These are phyloP conservation scores for Pleurotus tuber-regium DNA, from an alignment of 768 basidiomycete genomes.

Conservation along the genomic window DNA sequence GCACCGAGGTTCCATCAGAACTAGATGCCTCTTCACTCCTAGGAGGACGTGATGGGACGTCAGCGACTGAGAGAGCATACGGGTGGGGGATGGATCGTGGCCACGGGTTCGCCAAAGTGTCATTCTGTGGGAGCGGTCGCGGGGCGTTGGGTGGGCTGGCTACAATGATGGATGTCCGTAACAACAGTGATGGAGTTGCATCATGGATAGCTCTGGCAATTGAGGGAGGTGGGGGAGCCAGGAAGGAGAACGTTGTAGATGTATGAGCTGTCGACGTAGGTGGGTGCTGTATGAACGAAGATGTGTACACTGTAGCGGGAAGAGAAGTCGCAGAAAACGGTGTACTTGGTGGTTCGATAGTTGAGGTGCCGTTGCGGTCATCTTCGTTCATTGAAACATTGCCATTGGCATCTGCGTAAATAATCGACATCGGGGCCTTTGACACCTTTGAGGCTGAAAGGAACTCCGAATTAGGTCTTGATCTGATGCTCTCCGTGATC, in stretches of 20 bases:
- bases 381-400: neutral
- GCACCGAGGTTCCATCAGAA: neutral
- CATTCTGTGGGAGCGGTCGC: neutral
- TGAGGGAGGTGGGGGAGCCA: neutral
- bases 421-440: neutral
- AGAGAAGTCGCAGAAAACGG: neutral
- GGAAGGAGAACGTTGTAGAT: slow-evolving; percentile 2
- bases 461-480: slow-evolving; percentile 17
- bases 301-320: neutral
- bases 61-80: neutral
- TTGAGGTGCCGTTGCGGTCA: neutral
- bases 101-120: neutral
- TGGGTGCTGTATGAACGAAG: slow-evolving; percentile 6
- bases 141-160: neutral
- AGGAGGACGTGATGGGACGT: neutral
- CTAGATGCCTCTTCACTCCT: neutral
- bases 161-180: neutral
- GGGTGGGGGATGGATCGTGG: neutral
- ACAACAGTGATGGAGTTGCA: neutral
- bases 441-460: slow-evolving; percentile 15
- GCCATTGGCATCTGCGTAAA: neutral
- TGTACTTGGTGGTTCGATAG: neutral
- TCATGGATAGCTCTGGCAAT: neutral
- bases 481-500: slow-evolving; percentile 24
- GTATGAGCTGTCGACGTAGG: neutral